Percentiles rank a stretch among this genome's conserved stretches.
phyloP scores from a whole-genome alignment of 2,329 filamentous ascomycete species.

The Arthrobotrys sinensis region DNA sequence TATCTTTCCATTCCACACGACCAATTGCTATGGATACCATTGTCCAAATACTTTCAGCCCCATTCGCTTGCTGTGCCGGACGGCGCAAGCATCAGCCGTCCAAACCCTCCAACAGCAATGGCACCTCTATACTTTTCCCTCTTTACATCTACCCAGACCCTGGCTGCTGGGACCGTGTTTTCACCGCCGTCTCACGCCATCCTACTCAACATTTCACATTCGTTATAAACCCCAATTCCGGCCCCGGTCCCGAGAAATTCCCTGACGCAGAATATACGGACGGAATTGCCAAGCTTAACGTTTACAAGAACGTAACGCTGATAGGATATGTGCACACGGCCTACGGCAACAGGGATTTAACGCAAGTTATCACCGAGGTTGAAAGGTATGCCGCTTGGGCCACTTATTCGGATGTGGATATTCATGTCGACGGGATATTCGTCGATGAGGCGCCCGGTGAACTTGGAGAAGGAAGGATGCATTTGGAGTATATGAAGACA shows the following conservation, averaged over 20 bases:
- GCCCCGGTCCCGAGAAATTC: conserved; percentile 65
- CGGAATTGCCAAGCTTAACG: conserved; percentile 67
- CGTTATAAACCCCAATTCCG: conserved; percentile 65
- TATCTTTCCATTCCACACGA: background rate
- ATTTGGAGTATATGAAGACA: conserved; percentile 37
- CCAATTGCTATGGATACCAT: conserved; percentile 18
- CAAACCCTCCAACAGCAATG: conserved; percentile 46
- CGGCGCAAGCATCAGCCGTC: conserved; percentile 71
- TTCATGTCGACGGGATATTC: conserved; percentile 67
- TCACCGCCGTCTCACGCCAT: conserved; percentile 61
- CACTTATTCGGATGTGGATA: conserved; percentile 58
- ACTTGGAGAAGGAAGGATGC: conserved; percentile 34
- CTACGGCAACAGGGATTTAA: conserved; percentile 65
- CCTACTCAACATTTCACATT: conserved; percentile 64
- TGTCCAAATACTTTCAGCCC: conserved; percentile 21
- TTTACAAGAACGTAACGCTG: conserved; percentile 67
- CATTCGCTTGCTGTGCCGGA: conserved; percentile 45
- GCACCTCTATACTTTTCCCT: conserved; percentile 63
- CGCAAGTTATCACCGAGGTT: conserved; percentile 66
- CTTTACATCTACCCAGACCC: conserved; percentile 63
- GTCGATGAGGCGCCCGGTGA: conserved; percentile 67
- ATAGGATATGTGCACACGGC: conserved; percentile 69
- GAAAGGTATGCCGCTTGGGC: conserved; percentile 67
- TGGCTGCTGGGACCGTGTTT: conserved; percentile 62
- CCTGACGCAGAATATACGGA: conserved; percentile 67